These are phyloP conservation scores for Lotmaria passim DNA, from an alignment of 208 protist species.

Conservation along the genomic window DNA sequence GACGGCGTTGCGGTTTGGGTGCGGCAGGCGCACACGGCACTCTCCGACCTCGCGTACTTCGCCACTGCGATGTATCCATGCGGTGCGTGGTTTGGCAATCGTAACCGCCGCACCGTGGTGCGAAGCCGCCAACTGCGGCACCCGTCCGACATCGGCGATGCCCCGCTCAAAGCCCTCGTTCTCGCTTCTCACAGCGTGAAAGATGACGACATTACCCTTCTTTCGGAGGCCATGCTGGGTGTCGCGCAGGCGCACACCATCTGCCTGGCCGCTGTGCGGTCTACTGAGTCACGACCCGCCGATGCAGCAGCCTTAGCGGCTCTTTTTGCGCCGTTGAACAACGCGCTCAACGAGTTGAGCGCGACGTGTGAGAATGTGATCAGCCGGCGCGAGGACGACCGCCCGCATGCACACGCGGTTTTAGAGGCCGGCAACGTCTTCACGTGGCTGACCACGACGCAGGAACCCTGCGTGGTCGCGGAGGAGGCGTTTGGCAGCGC, in stretches of 20 bases:
- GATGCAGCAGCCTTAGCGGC: background rate
- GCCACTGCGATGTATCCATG: constrained; percentile 20
- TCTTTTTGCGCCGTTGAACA: constrained; percentile 42
- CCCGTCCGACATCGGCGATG: constrained; percentile 28
- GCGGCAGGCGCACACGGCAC: constrained; percentile 3
- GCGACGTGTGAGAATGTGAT: constrained; percentile 30
- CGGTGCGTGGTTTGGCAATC: constrained; percentile 28
- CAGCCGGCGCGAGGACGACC: constrained; percentile 24
- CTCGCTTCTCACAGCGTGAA: constrained; percentile 20
- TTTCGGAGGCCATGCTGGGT: constrained; percentile 19
- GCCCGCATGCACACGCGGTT: constrained; percentile 34
- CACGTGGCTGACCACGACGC: constrained; percentile 34
- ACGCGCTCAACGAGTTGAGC: constrained; percentile 34
- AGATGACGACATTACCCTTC: constrained; percentile 23
- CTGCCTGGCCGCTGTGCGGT: constrained; percentile 30
- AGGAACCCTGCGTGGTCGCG: constrained; percentile 25
- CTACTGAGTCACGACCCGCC: constrained; percentile 18
- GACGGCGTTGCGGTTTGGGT: background rate
- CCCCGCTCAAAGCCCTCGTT: constrained; percentile 25
- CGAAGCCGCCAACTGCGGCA: constrained; percentile 32
- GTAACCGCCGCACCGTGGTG: constrained; percentile 24
- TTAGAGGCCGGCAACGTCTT: constrained; percentile 44
- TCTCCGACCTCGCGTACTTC: constrained; percentile 14
- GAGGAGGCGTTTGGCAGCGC: constrained; percentile 36
- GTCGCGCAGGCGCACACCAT: constrained; percentile 35